phyloP scores from a whole-genome alignment of 192 early-diverging fungal species.

The Coemansia nantahalensis region DNA sequence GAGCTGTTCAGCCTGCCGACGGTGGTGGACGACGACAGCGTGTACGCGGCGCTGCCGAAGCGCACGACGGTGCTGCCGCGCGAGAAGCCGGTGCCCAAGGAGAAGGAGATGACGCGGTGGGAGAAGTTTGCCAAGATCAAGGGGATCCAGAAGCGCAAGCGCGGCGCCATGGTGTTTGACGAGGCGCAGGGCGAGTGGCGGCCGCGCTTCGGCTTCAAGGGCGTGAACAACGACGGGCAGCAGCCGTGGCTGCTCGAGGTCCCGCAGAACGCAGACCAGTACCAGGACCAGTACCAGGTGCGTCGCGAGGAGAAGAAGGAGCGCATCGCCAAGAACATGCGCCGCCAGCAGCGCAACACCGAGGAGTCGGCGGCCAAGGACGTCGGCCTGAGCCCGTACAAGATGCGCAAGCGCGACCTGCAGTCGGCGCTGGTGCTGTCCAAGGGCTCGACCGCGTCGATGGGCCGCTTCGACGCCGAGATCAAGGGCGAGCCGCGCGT shows the following conservation, averaged over 20 bases:
- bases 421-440: constrained; percentile 69
- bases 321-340: constrained; percentile 83
- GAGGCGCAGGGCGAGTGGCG: constrained; percentile 78
- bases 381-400: constrained; percentile 54
- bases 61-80: constrained; percentile 70
- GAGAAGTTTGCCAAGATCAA: constrained; percentile 98
- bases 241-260: constrained; percentile 96
- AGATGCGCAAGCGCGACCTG: constrained; percentile 71
- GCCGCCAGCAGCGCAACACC: constrained; percentile 79
- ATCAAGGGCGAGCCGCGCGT: constrained; percentile 79
- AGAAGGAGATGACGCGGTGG: constrained; percentile 91
- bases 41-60: constrained; percentile 76
- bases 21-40: constrained; percentile 63
- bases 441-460: constrained; percentile 82
- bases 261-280: constrained; percentile 75
- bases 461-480: constrained; percentile 88
- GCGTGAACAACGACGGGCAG: constrained; percentile 67
- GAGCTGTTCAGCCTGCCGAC: constrained; percentile 81
- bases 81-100: constrained; percentile 91
- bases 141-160: constrained; percentile 87
- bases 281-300: constrained; percentile 83
- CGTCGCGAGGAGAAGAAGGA: constrained; percentile 82
- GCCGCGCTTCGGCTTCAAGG: constrained; percentile 88
- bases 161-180: constrained; percentile 79
- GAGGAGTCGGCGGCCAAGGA: constrained; percentile 71